phyloP scores from a whole-genome alignment of 768 basidiomycete genomes.

The Psilocybe cyanescens region DNA sequence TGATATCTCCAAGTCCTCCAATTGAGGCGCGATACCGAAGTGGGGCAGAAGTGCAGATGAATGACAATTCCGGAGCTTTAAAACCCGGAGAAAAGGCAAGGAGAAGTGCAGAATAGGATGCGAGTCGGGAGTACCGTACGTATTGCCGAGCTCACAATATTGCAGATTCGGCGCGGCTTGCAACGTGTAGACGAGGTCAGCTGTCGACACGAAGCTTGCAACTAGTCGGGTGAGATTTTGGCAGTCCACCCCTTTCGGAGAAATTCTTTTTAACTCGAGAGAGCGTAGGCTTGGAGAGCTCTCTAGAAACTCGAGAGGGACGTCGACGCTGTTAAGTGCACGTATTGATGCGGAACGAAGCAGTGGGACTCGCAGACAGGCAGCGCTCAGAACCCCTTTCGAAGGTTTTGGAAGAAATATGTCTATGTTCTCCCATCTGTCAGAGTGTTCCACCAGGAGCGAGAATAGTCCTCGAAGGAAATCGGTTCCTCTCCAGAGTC shows the following conservation, averaged over 20 bases:
- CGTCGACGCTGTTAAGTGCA: not conserved
- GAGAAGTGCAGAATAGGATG: not conserved
- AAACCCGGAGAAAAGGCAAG: not conserved
- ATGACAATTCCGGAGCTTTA: not conserved
- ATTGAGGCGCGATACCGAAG: not conserved
- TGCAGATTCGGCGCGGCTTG: not conserved
- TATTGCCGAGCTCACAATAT: not conserved
- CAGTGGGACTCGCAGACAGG: not conserved
- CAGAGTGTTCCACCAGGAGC: not conserved
- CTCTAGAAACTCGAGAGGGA: not conserved
- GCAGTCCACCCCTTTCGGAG: constrained; percentile 2
- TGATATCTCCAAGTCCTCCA: not conserved
- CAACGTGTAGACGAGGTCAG: not conserved
- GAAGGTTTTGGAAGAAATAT: not conserved
- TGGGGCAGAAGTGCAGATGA: not conserved
- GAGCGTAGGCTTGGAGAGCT: not conserved
- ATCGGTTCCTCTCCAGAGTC: constrained; percentile 1
- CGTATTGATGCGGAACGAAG: not conserved
- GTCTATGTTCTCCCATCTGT: constrained; percentile 1
- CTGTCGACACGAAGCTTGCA: not conserved
- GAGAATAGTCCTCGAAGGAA: not conserved
- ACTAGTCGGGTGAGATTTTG: not conserved
- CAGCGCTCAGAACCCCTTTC: constrained; percentile 4
- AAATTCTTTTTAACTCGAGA: not conserved
- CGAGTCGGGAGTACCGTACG: not conserved